These are phyloP conservation scores for Croton laevigatus DNA, from an alignment of 441 rosid genomes.

Conservation along the genomic window DNA sequence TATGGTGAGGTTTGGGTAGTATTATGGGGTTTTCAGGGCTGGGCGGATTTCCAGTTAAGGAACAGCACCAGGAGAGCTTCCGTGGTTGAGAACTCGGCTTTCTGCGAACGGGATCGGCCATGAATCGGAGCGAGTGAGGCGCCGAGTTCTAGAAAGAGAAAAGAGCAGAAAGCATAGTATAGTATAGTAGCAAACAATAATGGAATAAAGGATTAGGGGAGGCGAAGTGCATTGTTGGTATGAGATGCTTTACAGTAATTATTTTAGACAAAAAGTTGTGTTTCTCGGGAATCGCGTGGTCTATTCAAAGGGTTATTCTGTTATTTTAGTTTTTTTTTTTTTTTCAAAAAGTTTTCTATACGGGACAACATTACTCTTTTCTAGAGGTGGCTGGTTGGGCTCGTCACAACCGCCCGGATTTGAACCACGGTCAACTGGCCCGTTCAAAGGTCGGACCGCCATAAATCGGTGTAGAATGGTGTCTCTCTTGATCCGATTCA, in stretches of 20 bases:
- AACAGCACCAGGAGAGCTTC: slow-evolving; percentile 74
- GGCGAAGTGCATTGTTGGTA: background rate
- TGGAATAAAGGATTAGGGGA: background rate
- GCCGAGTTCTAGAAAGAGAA: background rate
- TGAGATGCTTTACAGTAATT: background rate
- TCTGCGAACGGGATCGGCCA: slow-evolving; percentile 35
- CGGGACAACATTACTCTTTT: no score
- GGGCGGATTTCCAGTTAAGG: slow-evolving; percentile 59
- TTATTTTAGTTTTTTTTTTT: background rate
- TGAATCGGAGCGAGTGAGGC: slow-evolving; percentile 13
- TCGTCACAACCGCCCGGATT: no score
- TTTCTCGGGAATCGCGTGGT: background rate
- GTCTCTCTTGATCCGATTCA: no score
- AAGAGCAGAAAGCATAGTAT: background rate
- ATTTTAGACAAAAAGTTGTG: slow-evolving; percentile 2
- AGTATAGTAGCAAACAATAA: background rate
- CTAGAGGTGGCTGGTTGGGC: no score
- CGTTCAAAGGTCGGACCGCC: no score
- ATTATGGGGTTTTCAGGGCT: slow-evolving; percentile 59
- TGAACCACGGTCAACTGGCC: no score
- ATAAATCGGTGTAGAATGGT: no score
- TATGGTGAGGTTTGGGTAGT: slow-evolving; percentile 27
- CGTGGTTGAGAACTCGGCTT: slow-evolving; percentile 29
- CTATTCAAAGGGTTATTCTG: background rate
- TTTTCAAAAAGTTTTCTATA: no score